A percentile compares a stretch with the other conserved stretches of the same genome.
Evolutionary conservation across 1,284 basidiomycete genomes (phyloP).

Genomic region (Megacollybia platyphylla): DNA sequence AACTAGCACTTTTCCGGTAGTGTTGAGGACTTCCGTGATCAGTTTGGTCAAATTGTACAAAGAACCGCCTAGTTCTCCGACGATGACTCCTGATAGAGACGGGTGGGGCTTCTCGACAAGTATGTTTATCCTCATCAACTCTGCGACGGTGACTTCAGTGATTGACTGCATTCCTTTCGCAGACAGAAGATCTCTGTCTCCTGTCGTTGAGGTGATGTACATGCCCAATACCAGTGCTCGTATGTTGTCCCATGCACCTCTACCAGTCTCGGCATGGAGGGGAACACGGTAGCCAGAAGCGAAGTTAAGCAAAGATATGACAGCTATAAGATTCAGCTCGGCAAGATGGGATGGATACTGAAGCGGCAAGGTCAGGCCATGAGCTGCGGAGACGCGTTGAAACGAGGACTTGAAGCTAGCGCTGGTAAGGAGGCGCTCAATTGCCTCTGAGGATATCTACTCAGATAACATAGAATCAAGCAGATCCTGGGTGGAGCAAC

Average conservation of each 20-base stretch:
- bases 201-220: slow-evolving; percentile 50
- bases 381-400: slow-evolving; percentile 42
- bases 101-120: slow-evolving; percentile 65
- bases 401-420: slow-evolving; percentile 52
- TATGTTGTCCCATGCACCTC: slow-evolving; percentile 74
- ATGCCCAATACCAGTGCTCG: slow-evolving; percentile 59
- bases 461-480: background rate
- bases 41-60: slow-evolving; percentile 62
- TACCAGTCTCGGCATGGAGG: slow-evolving; percentile 53
- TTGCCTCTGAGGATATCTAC: slow-evolving; percentile 41
- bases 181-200: slow-evolving; percentile 49
- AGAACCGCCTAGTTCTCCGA: slow-evolving; percentile 68
- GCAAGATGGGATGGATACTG: slow-evolving; percentile 57
- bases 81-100: slow-evolving; percentile 52
- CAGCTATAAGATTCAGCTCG: slow-evolving; percentile 63
- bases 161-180: slow-evolving; percentile 52
- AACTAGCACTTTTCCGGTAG: slow-evolving; percentile 60
- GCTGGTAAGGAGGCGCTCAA: slow-evolving; percentile 51
- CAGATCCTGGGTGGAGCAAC: too few relatives aligned
- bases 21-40: slow-evolving; percentile 50
- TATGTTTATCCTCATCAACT: slow-evolving; percentile 55
- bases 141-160: slow-evolving; percentile 45
- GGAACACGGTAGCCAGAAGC: slow-evolving; percentile 66
- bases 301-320: slow-evolving; percentile 70
- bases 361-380: slow-evolving; percentile 66